Evolutionary conservation across 164 flowering plant genomes (phyloP).

Genomic region (Nymphaea thermarum): DNA sequence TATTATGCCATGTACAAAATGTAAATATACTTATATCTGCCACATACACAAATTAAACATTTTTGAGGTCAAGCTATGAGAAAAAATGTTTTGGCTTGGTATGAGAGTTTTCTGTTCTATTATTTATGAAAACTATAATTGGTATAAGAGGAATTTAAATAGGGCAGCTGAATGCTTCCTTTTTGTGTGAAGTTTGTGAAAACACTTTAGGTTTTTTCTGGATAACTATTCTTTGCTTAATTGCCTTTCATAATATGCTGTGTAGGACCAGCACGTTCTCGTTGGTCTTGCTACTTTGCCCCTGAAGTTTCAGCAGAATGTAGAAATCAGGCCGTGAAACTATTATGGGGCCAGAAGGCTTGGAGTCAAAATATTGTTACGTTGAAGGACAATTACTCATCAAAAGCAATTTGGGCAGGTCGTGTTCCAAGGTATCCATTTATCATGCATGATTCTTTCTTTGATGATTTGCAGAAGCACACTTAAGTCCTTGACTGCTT

Average conservation of each 20-base stretch:
- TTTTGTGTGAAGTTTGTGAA: too few species aligned
- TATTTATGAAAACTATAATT: too few species aligned
- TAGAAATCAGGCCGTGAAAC: slow-evolving; percentile 60
- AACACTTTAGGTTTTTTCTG: too few species aligned
- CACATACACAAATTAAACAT: too few species aligned
- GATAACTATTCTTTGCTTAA: too few species aligned
- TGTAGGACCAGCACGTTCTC: slow-evolving; percentile 53
- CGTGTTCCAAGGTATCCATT: slow-evolving; percentile 46
- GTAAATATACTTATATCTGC: too few species aligned
- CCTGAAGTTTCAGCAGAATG: slow-evolving; percentile 87
- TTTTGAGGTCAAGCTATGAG: too few species aligned
- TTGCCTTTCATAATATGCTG: neutral
- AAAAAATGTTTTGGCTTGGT: too few species aligned
- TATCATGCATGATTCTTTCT: neutral
- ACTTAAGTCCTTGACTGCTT: neutral
- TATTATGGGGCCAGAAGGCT: slow-evolving; percentile 38
- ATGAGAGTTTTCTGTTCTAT: too few species aligned
- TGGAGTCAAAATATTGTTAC: slow-evolving; percentile 55
- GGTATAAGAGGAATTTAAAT: too few species aligned
- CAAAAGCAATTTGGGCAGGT: slow-evolving; percentile 85
- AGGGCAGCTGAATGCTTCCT: too few species aligned
- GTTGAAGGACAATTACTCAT: slow-evolving; percentile 49
- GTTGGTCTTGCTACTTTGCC: slow-evolving; percentile 95
- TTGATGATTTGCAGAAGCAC: neutral
- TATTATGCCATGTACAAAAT: too few species aligned